These are phyloP conservation scores for Cicer judaicum DNA, from an alignment of 306 rosid genomes.

Conservation along the genomic window DNA sequence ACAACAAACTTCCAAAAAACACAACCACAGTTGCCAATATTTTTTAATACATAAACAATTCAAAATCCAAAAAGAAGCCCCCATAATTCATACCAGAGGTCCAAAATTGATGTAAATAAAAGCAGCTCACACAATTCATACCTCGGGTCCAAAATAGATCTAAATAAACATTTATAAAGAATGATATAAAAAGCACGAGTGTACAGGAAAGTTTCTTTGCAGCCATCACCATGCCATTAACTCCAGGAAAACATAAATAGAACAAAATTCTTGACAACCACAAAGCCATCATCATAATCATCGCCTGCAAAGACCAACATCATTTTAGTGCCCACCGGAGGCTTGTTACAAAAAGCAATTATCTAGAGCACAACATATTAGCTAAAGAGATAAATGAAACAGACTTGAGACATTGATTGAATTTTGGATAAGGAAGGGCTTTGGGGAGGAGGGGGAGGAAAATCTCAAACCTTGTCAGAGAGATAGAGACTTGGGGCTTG, in stretches of 20 bases:
- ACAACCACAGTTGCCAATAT: not conserved
- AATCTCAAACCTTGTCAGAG: too few relatives aligned
- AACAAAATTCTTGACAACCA: constrained; percentile 19
- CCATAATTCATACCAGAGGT: not conserved
- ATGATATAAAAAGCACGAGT: not conserved
- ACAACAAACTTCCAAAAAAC: not conserved
- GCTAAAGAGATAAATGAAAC: not conserved
- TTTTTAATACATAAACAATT: not conserved
- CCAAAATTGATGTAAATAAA: constrained; percentile 20
- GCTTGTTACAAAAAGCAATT: not conserved
- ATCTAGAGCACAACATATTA: constrained; percentile 4
- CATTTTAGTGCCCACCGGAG: not conserved
- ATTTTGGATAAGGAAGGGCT: not conserved
- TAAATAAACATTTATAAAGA: not conserved
- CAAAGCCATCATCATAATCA: not conserved
- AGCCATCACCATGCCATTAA: not conserved
- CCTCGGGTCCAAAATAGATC: too few relatives aligned
- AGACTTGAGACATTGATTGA: not conserved
- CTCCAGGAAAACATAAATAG: constrained; percentile 13
- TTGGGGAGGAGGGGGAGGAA: not conserved
- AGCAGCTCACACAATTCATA: too few relatives aligned
- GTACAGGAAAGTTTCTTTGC: constrained; percentile 2
- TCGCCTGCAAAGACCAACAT: constrained; percentile 39
- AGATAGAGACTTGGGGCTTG: too few relatives aligned
- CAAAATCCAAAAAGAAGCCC: not conserved